These are phyloP conservation scores for Scedosporium minutisporum DNA, from an alignment of 2,329 filamentous ascomycete genomes.

Conservation along the genomic window DNA sequence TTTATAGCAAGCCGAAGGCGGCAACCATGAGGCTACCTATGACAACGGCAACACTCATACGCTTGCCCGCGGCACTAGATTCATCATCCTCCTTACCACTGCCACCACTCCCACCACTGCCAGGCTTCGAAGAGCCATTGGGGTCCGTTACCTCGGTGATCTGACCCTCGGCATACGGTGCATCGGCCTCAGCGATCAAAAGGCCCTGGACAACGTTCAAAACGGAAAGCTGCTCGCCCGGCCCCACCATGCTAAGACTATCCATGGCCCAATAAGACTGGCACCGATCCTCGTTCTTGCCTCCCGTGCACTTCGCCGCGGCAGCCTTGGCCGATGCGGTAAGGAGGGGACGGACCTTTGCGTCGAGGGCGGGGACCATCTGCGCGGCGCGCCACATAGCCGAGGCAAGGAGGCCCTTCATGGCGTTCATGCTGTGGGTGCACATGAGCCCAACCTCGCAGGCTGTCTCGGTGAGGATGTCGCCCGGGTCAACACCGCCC, in stretches of 20 bases:
- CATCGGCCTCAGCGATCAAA: slow-evolving; percentile 24
- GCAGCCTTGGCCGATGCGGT: slow-evolving; percentile 45
- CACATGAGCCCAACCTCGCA: slow-evolving; percentile 51
- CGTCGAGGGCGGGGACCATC: slow-evolving; percentile 44
- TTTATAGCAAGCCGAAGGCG: neutral
- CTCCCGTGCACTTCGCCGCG: slow-evolving; percentile 46
- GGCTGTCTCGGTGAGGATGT: slow-evolving; percentile 57
- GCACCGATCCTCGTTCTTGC: slow-evolving; percentile 40
- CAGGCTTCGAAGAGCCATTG: neutral
- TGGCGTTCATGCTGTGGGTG: slow-evolving; percentile 54
- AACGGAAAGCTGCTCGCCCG: slow-evolving; percentile 57
- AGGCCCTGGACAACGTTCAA: slow-evolving; percentile 54
- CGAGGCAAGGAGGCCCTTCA: slow-evolving; percentile 58
- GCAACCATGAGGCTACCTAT: neutral
- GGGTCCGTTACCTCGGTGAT: neutral
- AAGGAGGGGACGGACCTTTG: slow-evolving; percentile 38
- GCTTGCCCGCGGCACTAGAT: neutral
- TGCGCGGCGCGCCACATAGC: slow-evolving; percentile 52
- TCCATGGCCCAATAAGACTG: slow-evolving; percentile 54
- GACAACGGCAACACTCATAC: neutral
- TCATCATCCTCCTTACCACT: neutral
- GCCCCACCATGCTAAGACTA: slow-evolving; percentile 40
- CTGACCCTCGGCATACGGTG: neutral
- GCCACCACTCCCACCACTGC: neutral
- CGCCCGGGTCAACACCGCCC: slow-evolving; percentile 33